Evolutionary conservation across 2,329 filamentous ascomycete species (phyloP).

Genomic region (Hypomyces rosellus): DNA sequence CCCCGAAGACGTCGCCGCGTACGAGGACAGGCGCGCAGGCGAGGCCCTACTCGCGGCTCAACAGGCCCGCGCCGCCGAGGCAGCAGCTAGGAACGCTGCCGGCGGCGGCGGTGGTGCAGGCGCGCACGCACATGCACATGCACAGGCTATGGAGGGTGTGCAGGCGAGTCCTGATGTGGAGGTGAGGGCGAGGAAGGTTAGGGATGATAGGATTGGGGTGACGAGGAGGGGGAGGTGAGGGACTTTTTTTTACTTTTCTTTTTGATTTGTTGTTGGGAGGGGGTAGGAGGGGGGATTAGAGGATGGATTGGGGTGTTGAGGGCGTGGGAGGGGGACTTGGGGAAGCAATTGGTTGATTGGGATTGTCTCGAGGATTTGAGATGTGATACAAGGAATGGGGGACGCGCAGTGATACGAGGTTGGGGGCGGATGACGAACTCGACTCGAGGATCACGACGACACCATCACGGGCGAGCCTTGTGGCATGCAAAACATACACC

Average conservation of each 20-base stretch:
- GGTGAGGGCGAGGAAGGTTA: slow-evolving; percentile 20
- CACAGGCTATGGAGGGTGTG: slow-evolving; percentile 24
- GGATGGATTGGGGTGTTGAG: too few species aligned
- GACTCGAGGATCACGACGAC: too few species aligned
- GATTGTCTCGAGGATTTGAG: neutral
- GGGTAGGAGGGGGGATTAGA: too few species aligned
- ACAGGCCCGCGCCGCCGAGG: slow-evolving; percentile 22
- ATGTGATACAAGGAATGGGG: neutral
- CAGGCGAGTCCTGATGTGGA: slow-evolving; percentile 22
- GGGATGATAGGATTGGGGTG: slow-evolving; percentile 36
- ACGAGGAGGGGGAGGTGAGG: slow-evolving; percentile 16
- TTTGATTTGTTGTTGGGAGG: too few species aligned
- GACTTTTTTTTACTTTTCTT: too few species aligned
- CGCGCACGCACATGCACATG: slow-evolving; percentile 11
- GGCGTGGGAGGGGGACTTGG: neutral
- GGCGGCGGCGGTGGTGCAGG: slow-evolving; percentile 18
- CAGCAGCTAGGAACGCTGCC: slow-evolving; percentile 15
- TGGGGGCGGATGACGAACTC: too few species aligned
- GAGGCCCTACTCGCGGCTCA: slow-evolving; percentile 32
- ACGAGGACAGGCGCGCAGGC: slow-evolving; percentile 55
- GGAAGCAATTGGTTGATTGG: neutral
- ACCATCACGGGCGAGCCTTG: too few species aligned
- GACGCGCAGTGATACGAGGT: neutral
- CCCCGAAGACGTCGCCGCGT: slow-evolving; percentile 62
- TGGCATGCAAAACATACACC: too few species aligned